Evolutionary conservation across 1,139 yeast species (phyloP).

Genomic region (Pichia sp.): DNA sequence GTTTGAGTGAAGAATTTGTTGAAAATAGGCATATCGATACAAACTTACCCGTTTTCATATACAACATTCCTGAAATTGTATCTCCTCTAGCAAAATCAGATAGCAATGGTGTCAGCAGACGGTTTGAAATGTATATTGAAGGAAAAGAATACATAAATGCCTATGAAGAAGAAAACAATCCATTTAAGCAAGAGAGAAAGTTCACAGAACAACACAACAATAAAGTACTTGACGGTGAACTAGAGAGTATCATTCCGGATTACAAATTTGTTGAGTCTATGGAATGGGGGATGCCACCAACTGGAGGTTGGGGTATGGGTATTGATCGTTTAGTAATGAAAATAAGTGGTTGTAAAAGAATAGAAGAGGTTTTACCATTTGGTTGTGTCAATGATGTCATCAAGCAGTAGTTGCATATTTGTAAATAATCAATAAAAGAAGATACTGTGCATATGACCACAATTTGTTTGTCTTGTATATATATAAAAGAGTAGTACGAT

Average conservation of each 20-base stretch:
- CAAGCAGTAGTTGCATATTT: constrained; percentile 32
- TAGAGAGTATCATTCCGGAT: constrained; percentile 66
- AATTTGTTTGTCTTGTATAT: too few species aligned
- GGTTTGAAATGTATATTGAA: constrained; percentile 79
- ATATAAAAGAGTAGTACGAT: too few species aligned
- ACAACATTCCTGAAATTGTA: constrained; percentile 75
- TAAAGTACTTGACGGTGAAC: constrained; percentile 41
- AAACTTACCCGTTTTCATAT: constrained; percentile 56
- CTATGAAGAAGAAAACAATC: constrained; percentile 93
- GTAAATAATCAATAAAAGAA: too few species aligned
- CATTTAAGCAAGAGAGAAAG: constrained; percentile 55
- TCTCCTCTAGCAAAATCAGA: constrained; percentile 83
- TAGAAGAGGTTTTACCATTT: constrained; percentile 75
- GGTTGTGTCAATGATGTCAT: constrained; percentile 72
- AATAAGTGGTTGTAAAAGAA: constrained; percentile 52
- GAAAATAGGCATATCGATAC: constrained; percentile 32
- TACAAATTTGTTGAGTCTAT: constrained; percentile 59
- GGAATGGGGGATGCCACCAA: constrained; percentile 95
- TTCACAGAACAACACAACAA: constrained; percentile 48
- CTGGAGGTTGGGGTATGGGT: constrained; percentile 98
- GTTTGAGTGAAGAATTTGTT: constrained; percentile 49
- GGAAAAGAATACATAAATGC: constrained; percentile 88
- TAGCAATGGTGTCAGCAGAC: constrained; percentile 27
- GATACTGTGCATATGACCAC: too few species aligned
- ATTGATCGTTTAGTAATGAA: constrained; percentile 84